These are phyloP conservation scores for Aspergillus fijiensis DNA, from an alignment of 2,329 filamentous ascomycete species.

Conservation along the genomic window DNA sequence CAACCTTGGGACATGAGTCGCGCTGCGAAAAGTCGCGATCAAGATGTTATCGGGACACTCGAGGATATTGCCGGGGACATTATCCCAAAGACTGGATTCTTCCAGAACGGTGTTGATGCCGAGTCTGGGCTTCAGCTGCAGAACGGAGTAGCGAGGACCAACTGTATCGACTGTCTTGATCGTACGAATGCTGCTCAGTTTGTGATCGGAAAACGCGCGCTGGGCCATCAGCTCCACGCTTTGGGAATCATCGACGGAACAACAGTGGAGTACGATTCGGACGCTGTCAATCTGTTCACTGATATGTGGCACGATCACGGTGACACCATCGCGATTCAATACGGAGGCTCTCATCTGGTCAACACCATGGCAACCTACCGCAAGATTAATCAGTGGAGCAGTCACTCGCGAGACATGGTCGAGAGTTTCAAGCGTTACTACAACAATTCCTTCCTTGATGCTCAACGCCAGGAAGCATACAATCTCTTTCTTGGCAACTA, in stretches of 20 bases:
- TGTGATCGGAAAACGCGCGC: conserved; percentile 89
- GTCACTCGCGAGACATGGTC: conserved; percentile 96
- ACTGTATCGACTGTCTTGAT: conserved; percentile 97
- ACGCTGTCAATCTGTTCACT: conserved; percentile 93
- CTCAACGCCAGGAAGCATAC: conserved; percentile 96
- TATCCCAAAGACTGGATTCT: conserved; percentile 83
- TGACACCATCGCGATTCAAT: conserved; percentile 96
- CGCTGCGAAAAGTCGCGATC: conserved; percentile 85
- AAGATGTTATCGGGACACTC: conserved; percentile 90
- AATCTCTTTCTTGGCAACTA: conserved; percentile 98
- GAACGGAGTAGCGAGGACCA: conserved; percentile 90
- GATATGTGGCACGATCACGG: conserved; percentile 99
- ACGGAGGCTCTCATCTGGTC: conserved; percentile 93
- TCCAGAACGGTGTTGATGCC: conserved; percentile 80
- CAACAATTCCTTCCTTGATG: conserved; percentile 96
- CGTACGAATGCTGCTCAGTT: conserved; percentile 97
- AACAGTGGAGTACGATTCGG: conserved; percentile 86
- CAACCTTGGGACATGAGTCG: conserved; percentile 98
- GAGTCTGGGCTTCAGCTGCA: conserved; percentile 69
- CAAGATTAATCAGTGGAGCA: conserved; percentile 99
- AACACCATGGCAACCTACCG: conserved; percentile 99
- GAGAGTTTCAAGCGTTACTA: conserved; percentile 99
- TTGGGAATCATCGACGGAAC: conserved; percentile 80
- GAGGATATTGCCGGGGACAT: conserved; percentile 89
- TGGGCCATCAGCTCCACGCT: conserved; percentile 88